phyloP scores from a whole-genome alignment of 2,329 filamentous ascomycete species.

The Aspergillus calidoustus region DNA sequence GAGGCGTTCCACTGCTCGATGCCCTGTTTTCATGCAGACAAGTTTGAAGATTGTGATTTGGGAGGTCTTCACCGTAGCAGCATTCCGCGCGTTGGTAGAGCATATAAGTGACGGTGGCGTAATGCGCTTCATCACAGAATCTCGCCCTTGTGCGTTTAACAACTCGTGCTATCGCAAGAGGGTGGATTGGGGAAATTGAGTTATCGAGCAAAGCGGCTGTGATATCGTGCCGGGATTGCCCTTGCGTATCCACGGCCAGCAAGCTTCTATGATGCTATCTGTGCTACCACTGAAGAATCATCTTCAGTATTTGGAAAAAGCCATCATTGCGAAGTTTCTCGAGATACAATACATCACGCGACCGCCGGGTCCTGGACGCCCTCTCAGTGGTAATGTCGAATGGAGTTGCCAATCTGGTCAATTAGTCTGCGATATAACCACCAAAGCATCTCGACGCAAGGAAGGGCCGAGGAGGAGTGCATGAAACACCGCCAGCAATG shows the following conservation, averaged over 20 bases:
- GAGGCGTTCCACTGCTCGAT: neutral
- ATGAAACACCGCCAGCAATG: no score
- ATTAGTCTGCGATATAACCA: no score
- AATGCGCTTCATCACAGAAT: no score
- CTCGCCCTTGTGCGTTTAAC: no score
- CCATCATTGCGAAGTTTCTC: no score
- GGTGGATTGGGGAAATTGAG: neutral
- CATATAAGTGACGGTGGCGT: neutral
- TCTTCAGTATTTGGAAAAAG: no score
- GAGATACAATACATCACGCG: neutral
- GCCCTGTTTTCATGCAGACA: no score
- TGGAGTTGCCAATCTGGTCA: no score
- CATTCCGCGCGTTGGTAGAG: neutral
- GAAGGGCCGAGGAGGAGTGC: no score
- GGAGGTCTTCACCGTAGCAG: neutral
- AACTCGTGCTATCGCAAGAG: neutral
- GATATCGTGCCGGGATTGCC: neutral
- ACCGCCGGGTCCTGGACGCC: neutral
- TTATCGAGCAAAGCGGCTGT: neutral
- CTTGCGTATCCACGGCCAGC: neutral
- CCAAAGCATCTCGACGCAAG: no score
- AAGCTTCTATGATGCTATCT: neutral
- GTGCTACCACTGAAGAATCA: neutral
- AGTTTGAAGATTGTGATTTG: neutral
- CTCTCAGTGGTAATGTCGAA: no score